Evolutionary conservation across 805 yeast genomes (phyloP), one percentile per base, ranked within the genome.

Genomic region (Candida khao-thaluensis): DNA sequence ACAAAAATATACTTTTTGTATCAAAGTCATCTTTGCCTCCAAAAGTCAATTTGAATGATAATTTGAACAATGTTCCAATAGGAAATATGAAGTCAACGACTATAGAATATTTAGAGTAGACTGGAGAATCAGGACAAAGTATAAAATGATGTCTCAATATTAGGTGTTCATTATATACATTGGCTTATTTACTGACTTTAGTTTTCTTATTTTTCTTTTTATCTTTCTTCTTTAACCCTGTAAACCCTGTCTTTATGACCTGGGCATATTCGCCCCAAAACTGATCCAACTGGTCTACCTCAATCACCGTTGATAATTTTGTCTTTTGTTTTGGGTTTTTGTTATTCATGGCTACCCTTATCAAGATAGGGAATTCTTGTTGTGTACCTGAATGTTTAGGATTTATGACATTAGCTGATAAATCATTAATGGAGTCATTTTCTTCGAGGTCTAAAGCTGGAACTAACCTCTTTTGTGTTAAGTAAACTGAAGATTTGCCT

Each of bases 231-330:
- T 79, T 76, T 59, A 90, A 71, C 1, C 95, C 96, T 3, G 66
- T 66, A 59, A 85, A 78, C 4, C 93, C 90, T 16, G 69, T 56
- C 56, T 86, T 89, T 40, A 89, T 69, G 0, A 76, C 76, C 30
- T 77, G 79, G 1, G 86, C 64, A 61, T 89, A 90, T 17, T 79
- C 80, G 30, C 60, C 58, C 96, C 96, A 90, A 58, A 90, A 90
- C 43, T 66, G 58, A 46, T 81, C 86, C 48, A 90, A 66, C 3
- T 74, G 62, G 1, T 69, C 74, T 1, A 80, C 66, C 18, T 75
- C 74, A 5, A 90, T 89, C 9, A 82, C 76, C 0, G 97, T 89
- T 18, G 89, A 78, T 22, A 82, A 57, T 53, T 85, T 85, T n/a
- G 60, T 53, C 50, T 79, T 79, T 41, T 65, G 62, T 12, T 66